A percentile compares a stretch with the other conserved stretches of the same genome.
These are phyloP conservation scores for Xylogone sp. DNA, from an alignment of 2,329 filamentous ascomycete species.

Conservation along the genomic window DNA sequence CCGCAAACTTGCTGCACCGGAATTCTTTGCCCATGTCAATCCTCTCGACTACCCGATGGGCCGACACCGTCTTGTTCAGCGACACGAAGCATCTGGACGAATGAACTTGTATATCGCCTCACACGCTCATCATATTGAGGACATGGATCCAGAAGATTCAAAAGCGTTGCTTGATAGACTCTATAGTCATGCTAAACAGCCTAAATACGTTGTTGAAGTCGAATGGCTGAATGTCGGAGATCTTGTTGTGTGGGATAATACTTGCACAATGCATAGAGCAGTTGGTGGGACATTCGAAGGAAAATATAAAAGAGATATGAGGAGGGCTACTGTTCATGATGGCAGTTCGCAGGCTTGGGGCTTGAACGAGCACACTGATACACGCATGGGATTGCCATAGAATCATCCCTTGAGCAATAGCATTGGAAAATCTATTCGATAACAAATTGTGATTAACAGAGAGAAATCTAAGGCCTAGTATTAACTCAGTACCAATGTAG, in stretches of 20 bases:
- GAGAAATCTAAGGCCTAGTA: no score
- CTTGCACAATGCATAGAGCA: constrained; percentile 50
- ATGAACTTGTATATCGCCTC: constrained; percentile 51
- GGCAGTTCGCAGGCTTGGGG: constrained; percentile 37
- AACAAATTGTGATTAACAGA: no score
- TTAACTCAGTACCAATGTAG: no score
- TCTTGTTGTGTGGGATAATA: constrained; percentile 57
- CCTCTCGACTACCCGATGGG: constrained; percentile 27
- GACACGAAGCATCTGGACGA: constrained; percentile 46
- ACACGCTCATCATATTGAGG: constrained; percentile 50
- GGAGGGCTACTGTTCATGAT: constrained; percentile 53
- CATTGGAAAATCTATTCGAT: no score
- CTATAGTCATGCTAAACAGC: constrained; percentile 43
- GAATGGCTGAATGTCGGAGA: constrained; percentile 47
- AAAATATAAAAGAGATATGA: constrained; percentile 47
- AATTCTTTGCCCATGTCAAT: constrained; percentile 40
- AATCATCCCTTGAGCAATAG: no score
- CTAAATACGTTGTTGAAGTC: constrained; percentile 42
- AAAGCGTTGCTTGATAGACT: constrained; percentile 35
- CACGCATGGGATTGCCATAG: constrained; percentile 25
- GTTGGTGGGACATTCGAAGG: constrained; percentile 44
- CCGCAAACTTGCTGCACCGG: constrained; percentile 46
- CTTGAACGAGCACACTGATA: constrained; percentile 31
- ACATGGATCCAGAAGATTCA: constrained; percentile 29
- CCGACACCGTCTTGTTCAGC: constrained; percentile 44